phyloP scores from a whole-genome alignment of 2,329 filamentous ascomycete genomes.

The Fusarium sulawesiense region DNA sequence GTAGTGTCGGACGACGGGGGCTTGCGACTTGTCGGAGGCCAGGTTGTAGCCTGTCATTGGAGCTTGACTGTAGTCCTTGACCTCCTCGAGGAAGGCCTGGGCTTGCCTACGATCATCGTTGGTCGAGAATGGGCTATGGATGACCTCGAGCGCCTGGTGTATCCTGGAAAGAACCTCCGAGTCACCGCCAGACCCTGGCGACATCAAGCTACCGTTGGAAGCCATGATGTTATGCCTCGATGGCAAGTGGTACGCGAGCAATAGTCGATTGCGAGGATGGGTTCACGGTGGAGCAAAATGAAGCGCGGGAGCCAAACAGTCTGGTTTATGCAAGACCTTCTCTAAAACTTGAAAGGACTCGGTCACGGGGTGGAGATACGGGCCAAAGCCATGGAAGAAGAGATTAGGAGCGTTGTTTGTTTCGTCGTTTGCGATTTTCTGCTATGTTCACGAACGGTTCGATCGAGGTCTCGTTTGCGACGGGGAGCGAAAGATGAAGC shows the following conservation, averaged over 20 bases:
- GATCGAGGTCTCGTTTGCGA: slow-evolving; percentile 30
- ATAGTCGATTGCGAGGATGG: slow-evolving; percentile 20
- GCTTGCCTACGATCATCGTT: slow-evolving; percentile 87
- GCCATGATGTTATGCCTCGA: slow-evolving; percentile 47
- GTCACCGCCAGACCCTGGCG: slow-evolving; percentile 53
- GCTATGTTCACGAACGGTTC: slow-evolving; percentile 8
- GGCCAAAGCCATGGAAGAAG: slow-evolving; percentile 35
- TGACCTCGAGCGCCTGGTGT: slow-evolving; percentile 84
- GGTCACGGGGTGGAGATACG: slow-evolving; percentile 22
- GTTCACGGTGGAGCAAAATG: slow-evolving; percentile 20
- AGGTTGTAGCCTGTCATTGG: slow-evolving; percentile 87
- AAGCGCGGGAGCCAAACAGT: slow-evolving; percentile 28
- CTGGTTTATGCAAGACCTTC: slow-evolving; percentile 39
- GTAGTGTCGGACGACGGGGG: slow-evolving; percentile 89
- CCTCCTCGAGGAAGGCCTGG: slow-evolving; percentile 83
- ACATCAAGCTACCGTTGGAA: slow-evolving; percentile 51
- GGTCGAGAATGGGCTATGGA: slow-evolving; percentile 83
- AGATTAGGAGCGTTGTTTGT: neutral
- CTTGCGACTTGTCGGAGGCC: slow-evolving; percentile 78
- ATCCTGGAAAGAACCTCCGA: slow-evolving; percentile 72
- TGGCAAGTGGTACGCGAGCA: slow-evolving; percentile 18
- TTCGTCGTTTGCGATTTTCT: slow-evolving; percentile 20
- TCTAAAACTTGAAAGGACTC: slow-evolving; percentile 14
- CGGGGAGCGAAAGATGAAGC: slow-evolving; percentile 16
- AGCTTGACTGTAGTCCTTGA: slow-evolving; percentile 83